These are phyloP conservation scores for Chaetoceros tenuissimus DNA, from an alignment of 108 stramenopile species.

Conservation along the genomic window DNA sequence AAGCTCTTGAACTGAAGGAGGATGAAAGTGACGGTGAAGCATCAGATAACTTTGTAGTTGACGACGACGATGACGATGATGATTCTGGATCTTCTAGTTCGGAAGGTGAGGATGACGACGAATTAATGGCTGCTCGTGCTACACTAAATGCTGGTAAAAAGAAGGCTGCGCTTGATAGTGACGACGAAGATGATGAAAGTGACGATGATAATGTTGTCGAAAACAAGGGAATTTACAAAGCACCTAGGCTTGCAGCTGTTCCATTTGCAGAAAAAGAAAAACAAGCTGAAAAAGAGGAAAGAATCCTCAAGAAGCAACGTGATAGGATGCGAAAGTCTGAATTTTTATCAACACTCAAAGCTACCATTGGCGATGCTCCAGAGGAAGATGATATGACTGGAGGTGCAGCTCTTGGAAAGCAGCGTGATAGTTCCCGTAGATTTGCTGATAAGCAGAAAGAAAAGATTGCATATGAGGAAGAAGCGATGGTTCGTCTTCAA, in stretches of 20 bases:
- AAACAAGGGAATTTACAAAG: conserved; percentile 41
- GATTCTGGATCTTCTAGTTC: conserved; percentile 10
- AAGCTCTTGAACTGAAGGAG: conserved; percentile 17
- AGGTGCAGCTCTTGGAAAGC: conserved; percentile 59
- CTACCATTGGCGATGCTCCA: conserved; percentile 68
- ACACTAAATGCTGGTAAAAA: conserved; percentile 7
- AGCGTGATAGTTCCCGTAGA: conserved; percentile 50
- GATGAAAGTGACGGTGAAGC: background rate
- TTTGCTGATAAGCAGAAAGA: conserved; percentile 57
- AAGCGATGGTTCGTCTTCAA: conserved; percentile 65
- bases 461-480: conserved; percentile 67
- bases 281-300: conserved; percentile 33
- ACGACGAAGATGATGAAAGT: conserved; percentile 9
- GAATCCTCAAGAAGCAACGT: conserved; percentile 35
- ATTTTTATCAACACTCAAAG: conserved; percentile 59
- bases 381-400: conserved; percentile 86
- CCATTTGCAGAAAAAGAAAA: conserved; percentile 56
- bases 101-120: conserved; percentile 41
- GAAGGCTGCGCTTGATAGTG: background rate
- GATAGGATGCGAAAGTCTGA: conserved; percentile 62
- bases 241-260: conserved; percentile 72
- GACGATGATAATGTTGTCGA: conserved; percentile 16
- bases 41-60: background rate
- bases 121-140: conserved; percentile 23
- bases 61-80: conserved; percentile 10